Percentiles rank a stretch among this genome's conserved stretches.
These are phyloP conservation scores for Trematosphaeria pertusa DNA, from an alignment of 2,329 filamentous ascomycete genomes.

Conservation along the genomic window DNA sequence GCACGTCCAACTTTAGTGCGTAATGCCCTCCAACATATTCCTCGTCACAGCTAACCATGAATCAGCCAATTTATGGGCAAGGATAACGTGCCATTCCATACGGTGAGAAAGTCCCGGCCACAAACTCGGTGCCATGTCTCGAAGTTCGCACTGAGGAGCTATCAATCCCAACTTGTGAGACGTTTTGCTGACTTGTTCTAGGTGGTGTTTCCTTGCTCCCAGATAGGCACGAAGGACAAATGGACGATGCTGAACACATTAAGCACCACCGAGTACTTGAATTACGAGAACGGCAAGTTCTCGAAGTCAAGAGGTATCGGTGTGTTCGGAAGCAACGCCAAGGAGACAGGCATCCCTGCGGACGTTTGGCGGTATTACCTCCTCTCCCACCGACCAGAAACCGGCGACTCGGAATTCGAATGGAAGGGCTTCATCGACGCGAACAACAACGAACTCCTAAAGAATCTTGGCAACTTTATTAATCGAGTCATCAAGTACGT, in stretches of 20 bases:
- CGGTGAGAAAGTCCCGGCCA: no score
- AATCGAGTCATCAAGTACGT: slow-evolving; percentile 70
- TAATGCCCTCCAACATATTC: no score
- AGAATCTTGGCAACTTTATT: slow-evolving; percentile 70
- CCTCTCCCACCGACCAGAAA: slow-evolving; percentile 83
- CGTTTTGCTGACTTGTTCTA: no score
- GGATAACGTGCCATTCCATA: slow-evolving; percentile 86
- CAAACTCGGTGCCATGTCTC: no score
- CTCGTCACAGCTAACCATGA: no score
- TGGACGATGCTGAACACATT: slow-evolving; percentile 92
- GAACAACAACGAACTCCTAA: slow-evolving; percentile 89
- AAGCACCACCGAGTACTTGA: slow-evolving; percentile 78
- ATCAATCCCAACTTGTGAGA: no score
- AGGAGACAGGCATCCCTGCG: slow-evolving; percentile 81
- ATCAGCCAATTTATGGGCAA: slow-evolving; percentile 95
- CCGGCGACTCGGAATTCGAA: slow-evolving; percentile 86
- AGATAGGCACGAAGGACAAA: slow-evolving; percentile 81
- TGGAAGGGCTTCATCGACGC: slow-evolving; percentile 82
- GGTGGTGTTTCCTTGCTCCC: slow-evolving; percentile 89
- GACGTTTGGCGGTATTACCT: slow-evolving; percentile 97
- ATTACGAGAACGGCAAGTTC: slow-evolving; percentile 70
- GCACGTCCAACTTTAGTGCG: slow-evolving; percentile 85
- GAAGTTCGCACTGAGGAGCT: no score
- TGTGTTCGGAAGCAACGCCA: slow-evolving; percentile 89
- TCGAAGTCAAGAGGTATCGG: slow-evolving; percentile 89